Evolutionary conservation across 148 eudicot genomes (phyloP).

Genomic region (Bassia scoparia): DNA sequence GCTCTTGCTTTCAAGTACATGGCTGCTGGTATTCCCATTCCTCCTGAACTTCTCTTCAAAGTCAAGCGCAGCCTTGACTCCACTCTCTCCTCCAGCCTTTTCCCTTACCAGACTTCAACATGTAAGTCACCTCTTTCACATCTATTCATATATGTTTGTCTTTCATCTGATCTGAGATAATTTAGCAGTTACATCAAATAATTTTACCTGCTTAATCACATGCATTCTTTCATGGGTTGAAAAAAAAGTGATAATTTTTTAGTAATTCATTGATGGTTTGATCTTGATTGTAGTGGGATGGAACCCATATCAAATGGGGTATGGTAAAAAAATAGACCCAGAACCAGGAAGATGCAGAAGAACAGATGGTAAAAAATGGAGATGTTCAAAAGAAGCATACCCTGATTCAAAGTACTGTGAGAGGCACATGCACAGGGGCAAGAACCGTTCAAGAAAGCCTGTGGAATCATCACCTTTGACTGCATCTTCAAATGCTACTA

Average conservation of each 20-base stretch:
- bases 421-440: slow-evolving; percentile 98
- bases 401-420: slow-evolving; percentile 98
- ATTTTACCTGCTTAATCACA: no score
- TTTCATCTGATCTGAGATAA: no score
- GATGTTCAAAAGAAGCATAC: slow-evolving; percentile 95
- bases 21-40: slow-evolving; percentile 86
- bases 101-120: slow-evolving; percentile 60
- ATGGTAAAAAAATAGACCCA: slow-evolving; percentile 89
- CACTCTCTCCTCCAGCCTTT: slow-evolving; percentile 54
- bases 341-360: slow-evolving; percentile 98
- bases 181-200: no score
- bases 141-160: not conserved
- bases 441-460: slow-evolving; percentile 99
- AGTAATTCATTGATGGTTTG: no score
- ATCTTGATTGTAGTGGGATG: slow-evolving; percentile 61
- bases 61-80: slow-evolving; percentile 65
- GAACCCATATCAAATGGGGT: slow-evolving; percentile 85
- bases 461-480: slow-evolving; percentile 58
- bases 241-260: no score
- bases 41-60: slow-evolving; percentile 81
- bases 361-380: slow-evolving; percentile 99
- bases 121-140: slow-evolving; percentile 32
- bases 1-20: slow-evolving; percentile 88
- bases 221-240: no score
- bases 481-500: not conserved